Evolutionary conservation across 2,329 filamentous ascomycete genomes (phyloP).

Genomic region (Trichoderma asperellum): DNA sequence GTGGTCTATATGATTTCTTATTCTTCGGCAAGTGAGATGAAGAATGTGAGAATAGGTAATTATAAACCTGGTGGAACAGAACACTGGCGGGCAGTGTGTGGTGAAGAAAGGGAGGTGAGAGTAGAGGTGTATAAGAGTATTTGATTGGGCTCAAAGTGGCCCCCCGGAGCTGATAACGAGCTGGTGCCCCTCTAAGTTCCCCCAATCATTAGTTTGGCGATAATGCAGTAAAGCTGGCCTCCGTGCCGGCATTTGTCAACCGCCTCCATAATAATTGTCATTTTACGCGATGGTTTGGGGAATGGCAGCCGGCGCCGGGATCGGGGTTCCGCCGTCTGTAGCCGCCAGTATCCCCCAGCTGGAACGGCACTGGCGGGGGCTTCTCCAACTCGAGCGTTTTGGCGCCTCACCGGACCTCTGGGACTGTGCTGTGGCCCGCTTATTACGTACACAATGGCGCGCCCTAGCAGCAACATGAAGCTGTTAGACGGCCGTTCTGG

Average conservation of each 20-base stretch:
- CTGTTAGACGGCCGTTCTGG: background rate
- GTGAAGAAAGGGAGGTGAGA: slow-evolving; percentile 19
- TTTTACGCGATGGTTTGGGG: slow-evolving; percentile 19
- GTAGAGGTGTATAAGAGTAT: background rate
- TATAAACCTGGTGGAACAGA: background rate
- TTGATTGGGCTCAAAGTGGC: background rate
- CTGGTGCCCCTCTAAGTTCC: slow-evolving; percentile 3
- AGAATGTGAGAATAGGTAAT: background rate
- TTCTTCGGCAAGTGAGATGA: background rate
- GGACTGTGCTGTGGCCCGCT: background rate
- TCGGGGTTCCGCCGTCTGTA: slow-evolving; percentile 30
- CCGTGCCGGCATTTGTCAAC: slow-evolving; percentile 22
- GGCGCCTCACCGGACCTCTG: background rate
- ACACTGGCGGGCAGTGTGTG: background rate
- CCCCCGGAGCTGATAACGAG: slow-evolving; percentile 16
- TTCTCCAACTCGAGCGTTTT: slow-evolving; percentile 2
- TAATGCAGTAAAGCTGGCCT: slow-evolving; percentile 12
- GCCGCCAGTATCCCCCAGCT: slow-evolving; percentile 24
- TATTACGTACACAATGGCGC: slow-evolving; percentile 20
- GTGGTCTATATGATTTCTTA: background rate
- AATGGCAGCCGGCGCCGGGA: slow-evolving; percentile 24
- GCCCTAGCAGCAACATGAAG: slow-evolving; percentile 16
- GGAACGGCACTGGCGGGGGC: slow-evolving; percentile 9
- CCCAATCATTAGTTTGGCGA: background rate
- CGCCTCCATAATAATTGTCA: slow-evolving; percentile 12